Percentiles rank a stretch among this genome's conserved stretches.
Evolutionary conservation across 805 yeast genomes (phyloP).

Genomic region (Wickerhamiella lipophila): DNA sequence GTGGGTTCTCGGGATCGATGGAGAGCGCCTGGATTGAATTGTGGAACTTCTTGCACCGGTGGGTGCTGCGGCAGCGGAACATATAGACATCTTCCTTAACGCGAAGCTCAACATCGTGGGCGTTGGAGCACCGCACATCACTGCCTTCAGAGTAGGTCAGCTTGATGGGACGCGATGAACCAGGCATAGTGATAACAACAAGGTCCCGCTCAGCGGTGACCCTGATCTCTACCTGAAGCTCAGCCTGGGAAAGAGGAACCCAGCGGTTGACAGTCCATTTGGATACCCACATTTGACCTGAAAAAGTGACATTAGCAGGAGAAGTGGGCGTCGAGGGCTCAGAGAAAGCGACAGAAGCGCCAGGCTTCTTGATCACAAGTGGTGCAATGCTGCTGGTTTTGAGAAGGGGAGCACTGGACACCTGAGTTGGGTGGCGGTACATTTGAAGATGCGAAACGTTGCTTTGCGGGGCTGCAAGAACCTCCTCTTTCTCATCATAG

Average conservation of each 20-base stretch:
- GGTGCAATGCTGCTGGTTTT: not conserved
- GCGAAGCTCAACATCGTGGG: slow-evolving; percentile 21
- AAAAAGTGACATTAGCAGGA: slow-evolving; percentile 12
- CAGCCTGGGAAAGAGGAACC: slow-evolving; percentile 23
- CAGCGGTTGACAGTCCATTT: slow-evolving; percentile 19
- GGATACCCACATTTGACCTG: slow-evolving; percentile 21
- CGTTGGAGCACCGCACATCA: slow-evolving; percentile 19
- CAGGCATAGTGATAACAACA: slow-evolving; percentile 7
- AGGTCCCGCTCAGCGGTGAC: slow-evolving; percentile 11
- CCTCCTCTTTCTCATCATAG: slow-evolving; percentile 9
- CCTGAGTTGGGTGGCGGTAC: slow-evolving; percentile 1
- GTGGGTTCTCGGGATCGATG: slow-evolving; percentile 13
- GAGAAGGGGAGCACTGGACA: slow-evolving; percentile 1
- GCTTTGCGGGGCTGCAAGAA: not conserved
- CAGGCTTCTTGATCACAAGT: slow-evolving; percentile 2
- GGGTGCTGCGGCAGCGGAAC: slow-evolving; percentile 22
- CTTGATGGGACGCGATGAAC: slow-evolving; percentile 6
- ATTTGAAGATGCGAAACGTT: not conserved
- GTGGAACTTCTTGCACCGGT: slow-evolving; percentile 17
- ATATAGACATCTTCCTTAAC: slow-evolving; percentile 19
- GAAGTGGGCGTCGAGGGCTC: slow-evolving; percentile 10
- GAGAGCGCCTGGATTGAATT: slow-evolving; percentile 16
- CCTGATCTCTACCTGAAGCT: slow-evolving; percentile 18
- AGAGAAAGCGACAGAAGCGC: slow-evolving; percentile 1
- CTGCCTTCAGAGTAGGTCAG: slow-evolving; percentile 13